Evolutionary conservation across 2,329 filamentous ascomycete species (phyloP), one percentile per base, ranked within the genome.

Genomic region (Alternaria novae-zelandiae): DNA sequence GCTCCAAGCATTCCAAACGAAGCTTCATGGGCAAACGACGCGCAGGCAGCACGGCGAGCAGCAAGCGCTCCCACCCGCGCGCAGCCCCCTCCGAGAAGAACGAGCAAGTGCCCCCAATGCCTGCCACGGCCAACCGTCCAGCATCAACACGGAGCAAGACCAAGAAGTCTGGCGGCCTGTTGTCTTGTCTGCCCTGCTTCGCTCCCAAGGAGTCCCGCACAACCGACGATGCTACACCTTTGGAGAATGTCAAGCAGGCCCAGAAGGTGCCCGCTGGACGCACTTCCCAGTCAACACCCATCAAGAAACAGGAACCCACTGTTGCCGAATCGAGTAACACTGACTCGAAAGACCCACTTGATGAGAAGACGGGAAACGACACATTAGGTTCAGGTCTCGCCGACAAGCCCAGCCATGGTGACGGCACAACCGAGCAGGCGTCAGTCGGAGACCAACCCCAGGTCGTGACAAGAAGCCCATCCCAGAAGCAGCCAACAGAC

Each of bases 121-220:
- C 76, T 20, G 59, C 73, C 23, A 63, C 74, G 17, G 68, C 74
- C 28, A 72, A 74, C 58, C 75, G 74, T 23, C 73, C 78, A 46
- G 73, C 74, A 23, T 78, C 77, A 50, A 75, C 72, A 68, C 67
- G 81, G 62, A 79, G 77, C 62, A 72, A 81, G 67, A 72, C 76
- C 46, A 83, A 82, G 72, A 81, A 81, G 41, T 76, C 78, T 13
- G 71, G 70, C 21, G 75, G 76, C 15, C 70, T 84, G 30, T 70
- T 84, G 11, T 76, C 82, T 12, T 85, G 92, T 58, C 83, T 93
- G 62, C 88, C 86, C 64, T 93, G 90, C 81, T 92, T 90, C 77
- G 85, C 88, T 44, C 88, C 89, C 54, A 89, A 90, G 66, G 84
- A 87, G 67, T 84, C 85, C 15, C 86, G 87, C 47, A 36, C 67